These are phyloP conservation scores for Sphaerulina musiva DNA, from an alignment of 2,329 filamentous ascomycete genomes.

Conservation along the genomic window DNA sequence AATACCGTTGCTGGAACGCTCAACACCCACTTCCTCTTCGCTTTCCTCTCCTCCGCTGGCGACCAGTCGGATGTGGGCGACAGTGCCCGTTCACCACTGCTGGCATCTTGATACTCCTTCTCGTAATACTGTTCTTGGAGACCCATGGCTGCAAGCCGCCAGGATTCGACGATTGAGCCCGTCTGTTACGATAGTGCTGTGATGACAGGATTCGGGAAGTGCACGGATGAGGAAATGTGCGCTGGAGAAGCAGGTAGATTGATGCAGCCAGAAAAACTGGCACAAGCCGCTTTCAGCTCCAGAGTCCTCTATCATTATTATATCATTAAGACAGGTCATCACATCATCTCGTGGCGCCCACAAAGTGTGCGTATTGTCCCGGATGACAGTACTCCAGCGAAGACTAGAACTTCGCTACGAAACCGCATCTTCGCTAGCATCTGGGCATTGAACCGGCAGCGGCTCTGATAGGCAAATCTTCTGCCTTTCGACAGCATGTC, in stretches of 20 bases:
- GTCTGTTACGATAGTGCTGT: no score
- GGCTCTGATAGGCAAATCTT: background rate
- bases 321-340: conserved; percentile 1
- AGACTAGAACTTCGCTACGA: background rate
- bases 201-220: no score
- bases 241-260: no score
- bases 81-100: conserved; percentile 3
- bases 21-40: conserved; percentile 28
- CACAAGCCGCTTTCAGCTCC: background rate
- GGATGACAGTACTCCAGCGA: background rate
- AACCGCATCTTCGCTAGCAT: background rate
- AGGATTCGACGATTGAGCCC: background rate
- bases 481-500: background rate
- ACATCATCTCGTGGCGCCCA: conserved; percentile 7
- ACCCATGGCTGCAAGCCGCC: background rate
- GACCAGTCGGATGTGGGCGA: conserved; percentile 18
- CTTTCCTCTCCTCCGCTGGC: conserved; percentile 24
- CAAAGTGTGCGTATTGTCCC: background rate
- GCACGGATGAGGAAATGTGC: no score
- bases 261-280: background rate
- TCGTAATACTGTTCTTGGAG: background rate
- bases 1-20: background rate
- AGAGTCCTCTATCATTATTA: background rate
- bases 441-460: background rate
- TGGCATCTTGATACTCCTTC: conserved; percentile 1